A percentile compares a stretch with the other conserved stretches of the same genome.
Evolutionary conservation across 2,329 filamentous ascomycete genomes (phyloP).

Genomic region (Coleophoma cylindrospora): DNA sequence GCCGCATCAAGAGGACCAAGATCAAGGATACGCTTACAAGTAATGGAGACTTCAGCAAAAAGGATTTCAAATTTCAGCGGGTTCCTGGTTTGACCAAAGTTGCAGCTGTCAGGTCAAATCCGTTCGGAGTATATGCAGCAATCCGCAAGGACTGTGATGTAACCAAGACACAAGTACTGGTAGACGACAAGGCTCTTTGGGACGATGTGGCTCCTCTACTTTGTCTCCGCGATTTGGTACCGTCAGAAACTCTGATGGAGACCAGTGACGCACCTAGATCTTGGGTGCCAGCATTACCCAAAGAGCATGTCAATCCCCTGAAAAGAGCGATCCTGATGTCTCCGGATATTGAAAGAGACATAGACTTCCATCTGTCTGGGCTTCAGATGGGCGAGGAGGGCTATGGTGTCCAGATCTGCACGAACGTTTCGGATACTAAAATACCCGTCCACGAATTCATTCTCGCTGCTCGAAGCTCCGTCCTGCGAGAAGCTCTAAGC

Average conservation of each 20-base stretch:
- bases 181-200: constrained; percentile 67
- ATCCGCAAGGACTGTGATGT: constrained; percentile 81
- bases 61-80: constrained; percentile 93
- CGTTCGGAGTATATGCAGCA: constrained; percentile 85
- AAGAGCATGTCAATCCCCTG: constrained; percentile 45
- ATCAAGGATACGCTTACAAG: constrained; percentile 59
- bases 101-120: constrained; percentile 77
- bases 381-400: constrained; percentile 34
- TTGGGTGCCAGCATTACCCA: constrained; percentile 38
- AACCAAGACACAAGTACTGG: constrained; percentile 63
- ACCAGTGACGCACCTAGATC: constrained; percentile 35
- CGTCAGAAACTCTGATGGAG: constrained; percentile 32
- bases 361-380: constrained; percentile 43
- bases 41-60: constrained; percentile 56
- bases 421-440: constrained; percentile 61
- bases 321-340: constrained; percentile 53
- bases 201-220: constrained; percentile 67
- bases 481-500: constrained; percentile 58
- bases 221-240: constrained; percentile 57
- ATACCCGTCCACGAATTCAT: constrained; percentile 84
- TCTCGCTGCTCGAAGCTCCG: constrained; percentile 65
- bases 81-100: constrained; percentile 85
- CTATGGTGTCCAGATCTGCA: constrained; percentile 35
- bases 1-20: constrained; percentile 75
- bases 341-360: constrained; percentile 60